Evolutionary conservation across 164 flowering plant species (phyloP).

Genomic region (Tinospora cordifolia): DNA sequence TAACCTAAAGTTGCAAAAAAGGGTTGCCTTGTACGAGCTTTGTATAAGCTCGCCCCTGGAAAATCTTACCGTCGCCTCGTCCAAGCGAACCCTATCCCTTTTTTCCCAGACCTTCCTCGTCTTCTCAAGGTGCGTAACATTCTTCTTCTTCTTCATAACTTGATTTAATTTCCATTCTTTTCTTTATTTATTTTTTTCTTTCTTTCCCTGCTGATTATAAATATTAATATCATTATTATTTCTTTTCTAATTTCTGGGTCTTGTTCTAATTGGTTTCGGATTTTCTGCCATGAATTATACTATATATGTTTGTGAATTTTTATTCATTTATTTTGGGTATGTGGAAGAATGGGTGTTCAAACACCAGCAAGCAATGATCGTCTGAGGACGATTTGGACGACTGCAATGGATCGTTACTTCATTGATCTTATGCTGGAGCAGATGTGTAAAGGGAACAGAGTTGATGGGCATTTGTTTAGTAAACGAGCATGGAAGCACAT

Average conservation of each 20-base stretch:
- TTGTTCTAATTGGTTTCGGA: too few relatives aligned
- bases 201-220: too few relatives aligned
- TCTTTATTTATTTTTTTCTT: neutral
- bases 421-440: constrained; percentile 54
- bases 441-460: constrained; percentile 34
- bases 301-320: too few relatives aligned
- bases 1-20: neutral
- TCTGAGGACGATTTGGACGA: constrained; percentile 53
- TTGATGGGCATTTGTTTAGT: constrained; percentile 43
- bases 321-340: too few relatives aligned
- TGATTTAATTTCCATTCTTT: neutral
- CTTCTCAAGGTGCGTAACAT: neutral
- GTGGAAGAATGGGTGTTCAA: constrained; percentile 29
- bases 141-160: too few relatives aligned
- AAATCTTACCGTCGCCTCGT: neutral
- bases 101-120: neutral
- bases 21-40: constrained; percentile 6
- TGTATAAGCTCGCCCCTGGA: constrained; percentile 1
- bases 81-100: neutral
- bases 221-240: too few relatives aligned
- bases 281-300: too few relatives aligned
- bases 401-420: constrained; percentile 55
- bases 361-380: constrained; percentile 27
- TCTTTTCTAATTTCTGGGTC: too few relatives aligned
- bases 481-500: constrained; percentile 53